These are phyloP conservation scores for Carex kokanica DNA, from an alignment of 176 grass and related monocot species.

Conservation along the genomic window DNA sequence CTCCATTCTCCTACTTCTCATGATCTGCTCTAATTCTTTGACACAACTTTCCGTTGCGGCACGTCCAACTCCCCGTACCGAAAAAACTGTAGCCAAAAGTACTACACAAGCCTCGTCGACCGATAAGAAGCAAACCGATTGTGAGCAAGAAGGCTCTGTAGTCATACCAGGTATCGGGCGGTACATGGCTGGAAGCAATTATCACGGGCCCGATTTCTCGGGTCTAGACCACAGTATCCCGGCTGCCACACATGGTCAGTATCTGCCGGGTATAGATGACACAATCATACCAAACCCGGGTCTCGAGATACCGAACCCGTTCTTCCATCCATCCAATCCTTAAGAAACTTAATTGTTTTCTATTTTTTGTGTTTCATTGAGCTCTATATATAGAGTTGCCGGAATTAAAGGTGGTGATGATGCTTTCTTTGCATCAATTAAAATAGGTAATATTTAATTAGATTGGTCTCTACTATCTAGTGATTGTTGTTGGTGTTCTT, in stretches of 20 bases:
- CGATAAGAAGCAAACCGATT: conserved; percentile 19
- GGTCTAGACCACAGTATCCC: conserved; percentile 78
- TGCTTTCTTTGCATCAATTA: conserved; percentile 3
- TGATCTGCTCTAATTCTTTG: conserved; percentile 35
- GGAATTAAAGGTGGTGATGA: neutral
- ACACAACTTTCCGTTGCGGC: conserved; percentile 34
- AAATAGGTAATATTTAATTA: neutral
- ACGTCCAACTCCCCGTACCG: conserved; percentile 26
- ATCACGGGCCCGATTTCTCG: conserved; percentile 34
- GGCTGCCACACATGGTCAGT: conserved; percentile 46
- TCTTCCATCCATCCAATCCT: conserved; percentile 30
- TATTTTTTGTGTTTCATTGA: neutral
- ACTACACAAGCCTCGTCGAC: neutral
- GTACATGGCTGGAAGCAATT: conserved; percentile 35
- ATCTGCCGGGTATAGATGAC: conserved; percentile 65
- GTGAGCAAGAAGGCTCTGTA: conserved; percentile 46
- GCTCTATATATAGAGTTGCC: neutral
- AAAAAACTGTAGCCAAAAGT: neutral
- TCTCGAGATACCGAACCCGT: conserved; percentile 82
- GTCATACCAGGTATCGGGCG: conserved; percentile 56
- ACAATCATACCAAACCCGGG: conserved; percentile 84
- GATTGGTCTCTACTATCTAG: neutral
- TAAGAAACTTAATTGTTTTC: neutral
- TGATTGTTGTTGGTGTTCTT: neutral
- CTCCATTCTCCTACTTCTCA: conserved; percentile 26